A percentile compares a stretch with the other conserved stretches of the same genome.
These are phyloP conservation scores for Botryotinia convoluta DNA, from an alignment of 2,329 filamentous ascomycete genomes.

Conservation along the genomic window DNA sequence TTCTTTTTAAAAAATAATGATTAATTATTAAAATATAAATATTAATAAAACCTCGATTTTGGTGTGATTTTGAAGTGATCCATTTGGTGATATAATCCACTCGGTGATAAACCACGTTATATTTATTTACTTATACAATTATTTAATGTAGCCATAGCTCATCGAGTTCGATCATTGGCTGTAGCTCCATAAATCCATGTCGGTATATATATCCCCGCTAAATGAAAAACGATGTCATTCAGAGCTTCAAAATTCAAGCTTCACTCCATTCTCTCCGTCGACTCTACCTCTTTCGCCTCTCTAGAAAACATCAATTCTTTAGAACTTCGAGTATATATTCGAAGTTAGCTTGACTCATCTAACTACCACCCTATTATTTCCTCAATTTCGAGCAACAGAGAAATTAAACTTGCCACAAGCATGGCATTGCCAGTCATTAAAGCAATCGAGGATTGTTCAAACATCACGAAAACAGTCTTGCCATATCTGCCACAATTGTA, in stretches of 20 bases:
- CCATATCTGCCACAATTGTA: conserved; percentile 72
- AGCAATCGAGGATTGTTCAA: conserved; percentile 69
- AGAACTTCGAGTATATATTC: neutral
- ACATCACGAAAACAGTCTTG: conserved; percentile 70
- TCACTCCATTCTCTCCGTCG: neutral
- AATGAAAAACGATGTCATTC: neutral
- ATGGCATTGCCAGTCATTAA: conserved; percentile 72
- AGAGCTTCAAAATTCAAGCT: neutral
- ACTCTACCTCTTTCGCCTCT: neutral
- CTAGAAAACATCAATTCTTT: neutral
- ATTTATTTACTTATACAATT: neutral
- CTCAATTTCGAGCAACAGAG: neutral
- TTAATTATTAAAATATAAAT: too few species aligned
- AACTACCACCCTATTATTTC: neutral
- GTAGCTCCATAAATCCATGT: neutral
- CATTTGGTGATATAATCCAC: too few species aligned
- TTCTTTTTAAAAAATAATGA: too few species aligned
- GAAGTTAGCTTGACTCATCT: neutral
- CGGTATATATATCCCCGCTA: neutral
- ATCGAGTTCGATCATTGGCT: neutral
- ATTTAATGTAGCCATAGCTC: neutral
- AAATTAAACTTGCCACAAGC: neutral
- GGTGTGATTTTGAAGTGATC: too few species aligned
- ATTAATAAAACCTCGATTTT: too few species aligned
- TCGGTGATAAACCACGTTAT: too few species aligned